Conservation (phyloP, 345 rosid genomes). For the Eutrema heterophyllum region DNA sequence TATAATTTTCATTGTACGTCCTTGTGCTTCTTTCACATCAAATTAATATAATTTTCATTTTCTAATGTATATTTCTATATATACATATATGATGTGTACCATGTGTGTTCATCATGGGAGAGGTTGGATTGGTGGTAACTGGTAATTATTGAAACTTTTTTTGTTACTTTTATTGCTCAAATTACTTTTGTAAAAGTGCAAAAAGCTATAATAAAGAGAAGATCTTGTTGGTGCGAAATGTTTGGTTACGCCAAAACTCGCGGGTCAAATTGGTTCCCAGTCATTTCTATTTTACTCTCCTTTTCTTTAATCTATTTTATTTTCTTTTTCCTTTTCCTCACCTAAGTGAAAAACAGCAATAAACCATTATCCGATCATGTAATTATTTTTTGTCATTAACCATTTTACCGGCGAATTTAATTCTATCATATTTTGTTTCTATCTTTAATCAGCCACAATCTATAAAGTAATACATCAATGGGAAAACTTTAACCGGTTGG, state of each 20-base stretch:
- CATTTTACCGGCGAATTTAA: neutral
- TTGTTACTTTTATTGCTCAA: conserved; percentile 25
- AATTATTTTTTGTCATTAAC: neutral
- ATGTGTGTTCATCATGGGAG: conserved; percentile 28
- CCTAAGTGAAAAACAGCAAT: conserved; percentile 21
- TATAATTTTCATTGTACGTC: too few species aligned
- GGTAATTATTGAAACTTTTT: conserved; percentile 27
- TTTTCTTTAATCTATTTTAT: neutral
- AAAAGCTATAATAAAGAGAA: conserved; percentile 28
- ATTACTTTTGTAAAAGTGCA: conserved; percentile 31
- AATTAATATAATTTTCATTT: neutral
- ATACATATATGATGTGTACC: conserved; percentile 21
- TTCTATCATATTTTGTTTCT: neutral
- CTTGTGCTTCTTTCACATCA: neutral
- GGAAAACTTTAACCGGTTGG: too few species aligned
- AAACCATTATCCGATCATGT: neutral
- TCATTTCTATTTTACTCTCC: conserved; percentile 10
- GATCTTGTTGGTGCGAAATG: conserved; percentile 30
- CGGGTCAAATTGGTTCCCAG: conserved; percentile 28
- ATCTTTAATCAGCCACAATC: neutral
- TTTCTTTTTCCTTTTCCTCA: neutral
- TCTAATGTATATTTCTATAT: neutral
- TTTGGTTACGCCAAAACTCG: conserved; percentile 34
- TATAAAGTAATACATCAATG: neutral
- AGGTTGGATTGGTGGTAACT: conserved; percentile 32